phyloP scores from a whole-genome alignment of 768 basidiomycete species.

The Hygrophorus russula region DNA sequence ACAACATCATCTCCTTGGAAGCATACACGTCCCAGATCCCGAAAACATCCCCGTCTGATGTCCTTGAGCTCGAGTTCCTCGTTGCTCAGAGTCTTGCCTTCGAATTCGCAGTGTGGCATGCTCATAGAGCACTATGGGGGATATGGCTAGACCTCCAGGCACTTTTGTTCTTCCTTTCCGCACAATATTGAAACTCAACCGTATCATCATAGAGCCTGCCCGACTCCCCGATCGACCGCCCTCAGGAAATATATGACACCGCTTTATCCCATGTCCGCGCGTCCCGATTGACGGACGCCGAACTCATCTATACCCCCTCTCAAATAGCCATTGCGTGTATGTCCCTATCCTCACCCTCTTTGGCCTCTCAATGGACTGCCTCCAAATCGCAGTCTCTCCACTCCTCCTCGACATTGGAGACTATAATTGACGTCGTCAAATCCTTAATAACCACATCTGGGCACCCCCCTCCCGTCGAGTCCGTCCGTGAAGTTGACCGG shows the following conservation, averaged over 20 bases:
- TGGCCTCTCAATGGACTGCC: constrained; percentile 51
- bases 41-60: constrained; percentile 68
- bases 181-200: too few species aligned
- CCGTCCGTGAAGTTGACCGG: constrained; percentile 83
- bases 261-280: constrained; percentile 59
- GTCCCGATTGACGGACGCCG: constrained; percentile 85
- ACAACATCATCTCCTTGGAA: constrained; percentile 83
- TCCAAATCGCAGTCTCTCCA: constrained; percentile 20
- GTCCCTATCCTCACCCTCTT: constrained; percentile 47
- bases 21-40: constrained; percentile 76
- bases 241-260: constrained; percentile 48
- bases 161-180: too few species aligned
- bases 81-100: constrained; percentile 91
- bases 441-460: constrained; percentile 41
- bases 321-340: constrained; percentile 85
- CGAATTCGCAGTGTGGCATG: constrained; percentile 90
- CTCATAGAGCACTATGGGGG: constrained; percentile 82
- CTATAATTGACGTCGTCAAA: constrained; percentile 42
- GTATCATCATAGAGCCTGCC: constrained; percentile 39
- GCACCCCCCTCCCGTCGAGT: constrained; percentile 63
- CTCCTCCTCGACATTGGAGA: constrained; percentile 21
- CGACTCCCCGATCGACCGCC: constrained; percentile 32
- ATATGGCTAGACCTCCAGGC: constrained; percentile 81
- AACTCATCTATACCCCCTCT: constrained; percentile 85
- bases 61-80: constrained; percentile 91